phyloP scores from a whole-genome alignment of 148 eudicot species.

The Cornus florida region DNA sequence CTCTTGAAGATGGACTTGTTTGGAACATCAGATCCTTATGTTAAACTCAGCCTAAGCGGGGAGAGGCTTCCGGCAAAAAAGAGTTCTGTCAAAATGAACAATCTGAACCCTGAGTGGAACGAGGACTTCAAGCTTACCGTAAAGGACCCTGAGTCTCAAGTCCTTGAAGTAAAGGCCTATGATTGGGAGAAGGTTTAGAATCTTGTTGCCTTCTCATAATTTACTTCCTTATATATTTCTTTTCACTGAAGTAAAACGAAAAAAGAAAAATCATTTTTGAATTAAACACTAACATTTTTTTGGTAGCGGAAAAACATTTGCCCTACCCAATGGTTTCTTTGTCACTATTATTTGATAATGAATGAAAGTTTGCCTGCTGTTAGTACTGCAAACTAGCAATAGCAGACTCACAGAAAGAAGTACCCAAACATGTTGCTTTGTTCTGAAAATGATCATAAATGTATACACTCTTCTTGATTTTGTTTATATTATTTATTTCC shows the following conservation, averaged over 20 bases:
- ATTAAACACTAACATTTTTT: no score
- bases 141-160: constrained; percentile 74
- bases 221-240: neutral
- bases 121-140: constrained; percentile 70
- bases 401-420: no score
- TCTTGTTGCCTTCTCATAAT: neutral
- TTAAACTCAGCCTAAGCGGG: constrained; percentile 61
- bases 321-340: no score
- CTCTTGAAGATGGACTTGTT: constrained; percentile 72
- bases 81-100: constrained; percentile 62
- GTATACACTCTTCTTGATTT: no score
- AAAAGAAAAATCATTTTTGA: no score
- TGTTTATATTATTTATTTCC: no score
- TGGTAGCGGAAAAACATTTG: no score
- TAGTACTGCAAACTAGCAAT: no score
- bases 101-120: constrained; percentile 80
- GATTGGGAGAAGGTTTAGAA: constrained; percentile 86
- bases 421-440: no score
- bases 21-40: constrained; percentile 84
- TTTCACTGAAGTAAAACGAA: neutral
- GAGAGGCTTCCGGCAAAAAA: constrained; percentile 58
- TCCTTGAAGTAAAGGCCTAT: constrained; percentile 58
- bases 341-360: no score
- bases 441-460: no score
- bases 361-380: no score